These are phyloP conservation scores for Macrocybe sp. DNA, from an alignment of 1,284 basidiomycete species.

Conservation along the genomic window DNA sequence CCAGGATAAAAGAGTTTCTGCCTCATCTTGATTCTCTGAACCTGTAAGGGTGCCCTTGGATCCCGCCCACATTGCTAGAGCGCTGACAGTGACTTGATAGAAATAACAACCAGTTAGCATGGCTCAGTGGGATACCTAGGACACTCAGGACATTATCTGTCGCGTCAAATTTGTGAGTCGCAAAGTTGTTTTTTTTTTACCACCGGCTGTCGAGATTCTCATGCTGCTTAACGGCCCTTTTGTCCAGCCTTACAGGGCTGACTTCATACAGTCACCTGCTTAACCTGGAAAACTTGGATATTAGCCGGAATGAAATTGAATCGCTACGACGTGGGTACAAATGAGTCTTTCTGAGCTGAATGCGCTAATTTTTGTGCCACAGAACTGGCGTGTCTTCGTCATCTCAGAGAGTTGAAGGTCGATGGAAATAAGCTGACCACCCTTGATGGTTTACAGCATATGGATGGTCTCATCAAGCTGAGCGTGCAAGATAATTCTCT, in stretches of 20 bases:
- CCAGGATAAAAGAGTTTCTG: slow-evolving; percentile 90
- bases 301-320: slow-evolving; percentile 88
- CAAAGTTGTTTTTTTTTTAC: slow-evolving; percentile 7
- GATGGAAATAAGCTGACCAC: slow-evolving; percentile 79
- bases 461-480: slow-evolving; percentile 81
- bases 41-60: slow-evolving; percentile 49
- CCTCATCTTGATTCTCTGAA: slow-evolving; percentile 79
- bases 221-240: slow-evolving; percentile 9
- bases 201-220: slow-evolving; percentile 1
- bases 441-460: slow-evolving; percentile 74
- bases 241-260: slow-evolving; percentile 68
- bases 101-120: slow-evolving; percentile 77
- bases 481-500: slow-evolving; percentile 80
- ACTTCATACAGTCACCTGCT: slow-evolving; percentile 87
- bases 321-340: slow-evolving; percentile 72
- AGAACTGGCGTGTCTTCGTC: slow-evolving; percentile 83
- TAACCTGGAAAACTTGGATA: slow-evolving; percentile 86
- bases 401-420: slow-evolving; percentile 85
- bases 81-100: slow-evolving; percentile 32
- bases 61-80: background rate
- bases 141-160: slow-evolving; percentile 79
- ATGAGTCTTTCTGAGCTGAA: slow-evolving; percentile 9
- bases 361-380: slow-evolving; percentile 9
- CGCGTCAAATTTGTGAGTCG: slow-evolving; percentile 65
- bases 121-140: slow-evolving; percentile 82